Base-by-base conservation (phyloP, 306 rosid genomes). In the Fragaria iinumae region DNA sequence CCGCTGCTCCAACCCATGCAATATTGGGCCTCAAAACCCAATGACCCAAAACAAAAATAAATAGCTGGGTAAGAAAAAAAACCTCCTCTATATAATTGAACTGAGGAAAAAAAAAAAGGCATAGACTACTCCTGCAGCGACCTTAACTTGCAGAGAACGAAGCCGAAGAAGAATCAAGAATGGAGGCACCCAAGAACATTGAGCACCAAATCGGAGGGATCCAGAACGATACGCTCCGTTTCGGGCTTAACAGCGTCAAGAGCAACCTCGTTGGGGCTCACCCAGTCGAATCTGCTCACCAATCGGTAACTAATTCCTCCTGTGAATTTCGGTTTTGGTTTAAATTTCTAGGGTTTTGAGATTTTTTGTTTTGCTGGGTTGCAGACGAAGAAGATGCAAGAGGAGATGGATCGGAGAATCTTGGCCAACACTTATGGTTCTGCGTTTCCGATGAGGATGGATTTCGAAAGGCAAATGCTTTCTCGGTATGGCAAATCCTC, bases 161-260 rank as follows among this genome's bases (percentile, higher is more conserved):
- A 74, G 77, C 1, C 9, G 44, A 17, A 44, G 69, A 4, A 52
- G 41, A 25, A 66, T 14, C 47, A 17, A 69, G 39, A 71, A 90
- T 92, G 79, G 98, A 93, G 76, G 80, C 82, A 18, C 62, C 82
- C 41, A 93, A 87, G 87, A 86, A 80, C 52, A 90, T 93, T 3
- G 83, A 91, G 6, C 97, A 93, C 88, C 89, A 93, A 88, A 91
- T 91, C 88, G 98, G 98, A 77, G 97, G 96, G 13, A 80, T 88
- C 80, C 93, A 87, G 67, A 90, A 88, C 72, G 98, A 91, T 11
- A 89, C 89, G 3, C 90, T 91, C 68, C 92, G 98, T 4, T 91
- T 89, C 49, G 98, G 96, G 7, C 88, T 90, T 16, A 89, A 90
- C 6, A 93, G 90, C 44, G 96, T 90, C 76, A 91, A 88, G 85